A percentile compares a stretch with the other conserved stretches of the same genome.
Evolutionary conservation across 352 stramenopile species (phyloP).

Genomic region (Globisporangium nodosum): DNA sequence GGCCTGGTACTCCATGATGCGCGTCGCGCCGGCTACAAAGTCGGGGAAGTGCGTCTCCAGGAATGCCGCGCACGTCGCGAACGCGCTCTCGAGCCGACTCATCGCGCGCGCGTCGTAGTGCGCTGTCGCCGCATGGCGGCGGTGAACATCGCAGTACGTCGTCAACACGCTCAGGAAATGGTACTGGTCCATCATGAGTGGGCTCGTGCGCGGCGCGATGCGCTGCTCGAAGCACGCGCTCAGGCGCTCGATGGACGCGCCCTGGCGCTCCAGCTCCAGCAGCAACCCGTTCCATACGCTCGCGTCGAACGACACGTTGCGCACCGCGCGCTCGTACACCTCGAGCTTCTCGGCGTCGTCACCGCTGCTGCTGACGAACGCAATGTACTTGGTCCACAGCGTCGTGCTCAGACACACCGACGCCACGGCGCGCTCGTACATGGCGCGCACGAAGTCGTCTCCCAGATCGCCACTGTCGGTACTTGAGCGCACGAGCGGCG

Average conservation of each 20-base stretch:
- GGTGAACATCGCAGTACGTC: conserved; percentile 36
- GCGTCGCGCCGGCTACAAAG: conserved; percentile 23
- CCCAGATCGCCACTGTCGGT: background rate
- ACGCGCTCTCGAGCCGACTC: conserved; percentile 21
- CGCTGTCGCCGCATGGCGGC: conserved; percentile 16
- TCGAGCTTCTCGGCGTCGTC: conserved; percentile 11
- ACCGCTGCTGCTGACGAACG: conserved; percentile 16
- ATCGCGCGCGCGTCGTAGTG: conserved; percentile 14
- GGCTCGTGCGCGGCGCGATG: conserved; percentile 23
- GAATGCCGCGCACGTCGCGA: conserved; percentile 29
- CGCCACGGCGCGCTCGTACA: conserved; percentile 54
- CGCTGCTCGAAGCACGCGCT: conserved; percentile 19
- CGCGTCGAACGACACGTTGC: conserved; percentile 69
- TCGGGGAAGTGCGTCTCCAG: conserved; percentile 27
- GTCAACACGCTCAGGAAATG: conserved; percentile 46
- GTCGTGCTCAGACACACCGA: conserved; percentile 47
- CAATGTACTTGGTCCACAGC: conserved; percentile 54
- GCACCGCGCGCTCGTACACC: conserved; percentile 34
- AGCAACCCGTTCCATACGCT: conserved; percentile 47
- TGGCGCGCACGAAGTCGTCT: conserved; percentile 26
- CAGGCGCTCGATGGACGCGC: conserved; percentile 12
- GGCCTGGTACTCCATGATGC: conserved; percentile 40
- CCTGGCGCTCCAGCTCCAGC: conserved; percentile 37
- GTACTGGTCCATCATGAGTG: conserved; percentile 47
- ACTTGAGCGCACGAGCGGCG: conserved; percentile 21